Conservation (phyloP, 441 rosid genomes). For the Heliophila coronopifolia region DNA sequence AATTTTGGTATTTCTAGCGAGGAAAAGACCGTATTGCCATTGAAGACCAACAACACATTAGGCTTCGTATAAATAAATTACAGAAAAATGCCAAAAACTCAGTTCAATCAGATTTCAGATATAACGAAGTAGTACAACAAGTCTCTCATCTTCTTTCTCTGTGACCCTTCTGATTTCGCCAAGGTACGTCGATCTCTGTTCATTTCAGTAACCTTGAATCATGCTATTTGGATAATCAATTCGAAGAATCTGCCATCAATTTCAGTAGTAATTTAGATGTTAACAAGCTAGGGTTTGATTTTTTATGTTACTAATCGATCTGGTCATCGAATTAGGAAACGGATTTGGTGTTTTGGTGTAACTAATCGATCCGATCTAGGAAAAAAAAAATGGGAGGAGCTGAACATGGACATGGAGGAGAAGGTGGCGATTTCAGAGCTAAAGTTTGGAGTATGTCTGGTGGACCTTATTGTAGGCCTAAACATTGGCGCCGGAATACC, state of each 20-base stretch:
- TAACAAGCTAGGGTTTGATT: slow-evolving; percentile 20
- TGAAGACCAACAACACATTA: no score
- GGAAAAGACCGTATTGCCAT: no score
- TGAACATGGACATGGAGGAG: slow-evolving; percentile 73
- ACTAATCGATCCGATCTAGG: slow-evolving; percentile 15
- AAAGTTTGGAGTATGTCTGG: slow-evolving; percentile 97
- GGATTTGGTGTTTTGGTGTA: slow-evolving; percentile 1
- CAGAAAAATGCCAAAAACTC: no score
- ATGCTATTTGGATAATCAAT: not conserved
- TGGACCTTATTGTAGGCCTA: slow-evolving; percentile 90
- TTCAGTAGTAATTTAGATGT: not conserved
- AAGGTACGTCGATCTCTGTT: slow-evolving; percentile 14
- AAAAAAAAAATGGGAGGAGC: slow-evolving; percentile 56
- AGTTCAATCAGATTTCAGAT: no score
- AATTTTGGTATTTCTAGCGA: no score
- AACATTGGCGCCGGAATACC: slow-evolving; percentile 95
- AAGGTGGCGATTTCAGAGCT: slow-evolving; percentile 72
- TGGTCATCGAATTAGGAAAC: slow-evolving; percentile 5
- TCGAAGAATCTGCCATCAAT: slow-evolving; percentile 4
- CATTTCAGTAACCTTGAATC: not conserved
- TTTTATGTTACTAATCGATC: slow-evolving; percentile 18
- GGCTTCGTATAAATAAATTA: no score
- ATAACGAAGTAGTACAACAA: not conserved
- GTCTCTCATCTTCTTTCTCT: slow-evolving; percentile 13
- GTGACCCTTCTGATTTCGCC: slow-evolving; percentile 14